Evolutionary conservation across 306 rosid species (phyloP).

Genomic region (Rubus parviflorus): DNA sequence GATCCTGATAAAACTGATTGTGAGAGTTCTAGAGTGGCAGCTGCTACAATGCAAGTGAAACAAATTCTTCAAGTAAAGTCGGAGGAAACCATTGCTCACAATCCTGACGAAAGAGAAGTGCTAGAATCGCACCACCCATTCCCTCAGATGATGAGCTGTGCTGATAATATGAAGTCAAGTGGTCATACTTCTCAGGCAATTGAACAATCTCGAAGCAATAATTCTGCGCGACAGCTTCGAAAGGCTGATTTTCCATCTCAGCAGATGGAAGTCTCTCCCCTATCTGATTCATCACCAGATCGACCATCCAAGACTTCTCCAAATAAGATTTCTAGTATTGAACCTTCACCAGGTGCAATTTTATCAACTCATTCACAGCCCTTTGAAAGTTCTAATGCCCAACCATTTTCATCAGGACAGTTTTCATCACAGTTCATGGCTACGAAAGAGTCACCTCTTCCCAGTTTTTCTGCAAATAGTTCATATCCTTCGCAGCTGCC

Average conservation of each 20-base stretch:
- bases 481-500: constrained; percentile 46
- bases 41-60: constrained; percentile 33
- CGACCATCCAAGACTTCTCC: constrained; percentile 38
- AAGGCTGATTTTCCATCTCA: constrained; percentile 33
- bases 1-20: constrained; percentile 32
- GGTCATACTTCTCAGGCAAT: constrained; percentile 39
- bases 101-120: constrained; percentile 10
- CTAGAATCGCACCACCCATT: constrained; percentile 33
- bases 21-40: constrained; percentile 40
- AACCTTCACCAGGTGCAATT: constrained; percentile 27
- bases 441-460: constrained; percentile 40
- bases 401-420: constrained; percentile 38
- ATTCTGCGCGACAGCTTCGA: constrained; percentile 39
- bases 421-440: constrained; percentile 35
- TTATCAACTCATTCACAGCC: constrained; percentile 42
- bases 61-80: constrained; percentile 23
- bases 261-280: constrained; percentile 35
- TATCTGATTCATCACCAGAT: constrained; percentile 39
- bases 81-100: constrained; percentile 29
- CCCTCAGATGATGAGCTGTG: constrained; percentile 32
- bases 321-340: constrained; percentile 42
- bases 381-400: constrained; percentile 39
- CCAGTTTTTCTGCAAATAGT: constrained; percentile 35
- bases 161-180: constrained; percentile 34
- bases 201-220: constrained; percentile 36